Base-by-base conservation (phyloP, 129 eudicot genomes). In the Artemisia annua region DNA sequence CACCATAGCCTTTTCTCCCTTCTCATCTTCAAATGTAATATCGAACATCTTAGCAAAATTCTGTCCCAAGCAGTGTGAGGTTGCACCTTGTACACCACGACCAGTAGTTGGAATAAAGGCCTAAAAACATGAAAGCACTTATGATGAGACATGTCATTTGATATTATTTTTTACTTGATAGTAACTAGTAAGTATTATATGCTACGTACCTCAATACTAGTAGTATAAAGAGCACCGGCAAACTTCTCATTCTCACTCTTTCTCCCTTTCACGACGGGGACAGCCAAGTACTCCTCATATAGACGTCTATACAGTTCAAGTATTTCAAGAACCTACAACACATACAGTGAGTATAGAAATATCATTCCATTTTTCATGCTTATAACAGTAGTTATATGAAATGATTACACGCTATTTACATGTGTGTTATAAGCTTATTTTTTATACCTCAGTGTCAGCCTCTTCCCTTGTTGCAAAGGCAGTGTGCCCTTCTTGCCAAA, bases 11-110 rank as follows among this genome's bases (percentile, higher is more conserved):
- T 83, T 90, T 68, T 85, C 86, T 35, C 97, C 91, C 71, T 81
- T 90, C 59, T 85, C 97, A 65, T 87, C 83, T 52, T 90, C 97
- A 75, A 83, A 87, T 11, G 80, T 87, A 18, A 87, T 87, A 55
- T 87, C 97, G 54, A 90, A 90, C 97, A 90, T 90, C 72, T 90
- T 90, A 1, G 97, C 95, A 83, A 90, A 90, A 70, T 90, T 90
- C 73, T 90, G 97, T 28, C 97, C 97, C 75, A 90, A 77, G 78
- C 97, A 90, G 68, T 90, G 97, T 53, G 97, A 90, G 48, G 97
- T 90, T 19, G 97, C 97, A 76, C 95, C 97, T 87, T 90, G 95
- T 32, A 90, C 82, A 39, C 97, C 95, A 50, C 97, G 91, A 7
- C 97, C 97, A 15, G 95, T 87, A 73, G 85, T 85, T 48, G 97